Evolutionary conservation across 2,329 filamentous ascomycete genomes (phyloP), one percentile per base, ranked within the genome.

Genomic region (Fusarium solani-melongenae): DNA sequence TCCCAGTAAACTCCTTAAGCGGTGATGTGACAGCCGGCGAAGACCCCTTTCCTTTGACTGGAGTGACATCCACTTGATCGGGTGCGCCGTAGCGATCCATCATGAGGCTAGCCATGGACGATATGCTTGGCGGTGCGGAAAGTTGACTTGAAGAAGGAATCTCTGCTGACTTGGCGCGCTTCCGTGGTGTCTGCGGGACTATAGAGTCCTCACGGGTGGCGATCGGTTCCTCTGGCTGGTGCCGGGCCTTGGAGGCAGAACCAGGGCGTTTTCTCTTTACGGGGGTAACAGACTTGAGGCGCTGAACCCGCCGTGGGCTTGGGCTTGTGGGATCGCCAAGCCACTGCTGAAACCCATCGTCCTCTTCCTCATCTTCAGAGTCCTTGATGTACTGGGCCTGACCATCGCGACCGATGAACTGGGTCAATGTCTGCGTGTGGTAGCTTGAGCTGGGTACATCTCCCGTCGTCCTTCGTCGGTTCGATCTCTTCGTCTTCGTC

Each of bases 361-460:
- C 73, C 5, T 78, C 78, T 4, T 77, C 75, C 20, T 84, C 82
- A 10, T 84, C 84, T 34, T 85, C 83, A 7, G 83, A 85, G 58
- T 84, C 83, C 31, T 79, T 79, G 55, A 86, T 78, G 22, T 75
- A 74, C 11, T 75, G 67, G 8, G 70, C 38, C 11, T 70, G 62
- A 6, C 55, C 39, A 9, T 77, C 74, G 7, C 74, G 74, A 2
- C 77, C 77, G 14, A 83, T 69, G 29, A 84, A 80, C 62, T 85
- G 84, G 15, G 84, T 85, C 63, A 85, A 71, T 4, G 84, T 85
- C 66, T 85, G 84, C 15, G 84, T 85, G 49, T 84, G 82, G 38
- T 82, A 83, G 10, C 75, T 81, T 6, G 81, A 79, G 44, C 76
- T 78, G 10, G 81, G 69, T 44, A 71, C 12, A 44, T 82, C 82